phyloP scores from a whole-genome alignment of 2,329 filamentous ascomycete genomes.

The Dothideomycetes sp. region DNA sequence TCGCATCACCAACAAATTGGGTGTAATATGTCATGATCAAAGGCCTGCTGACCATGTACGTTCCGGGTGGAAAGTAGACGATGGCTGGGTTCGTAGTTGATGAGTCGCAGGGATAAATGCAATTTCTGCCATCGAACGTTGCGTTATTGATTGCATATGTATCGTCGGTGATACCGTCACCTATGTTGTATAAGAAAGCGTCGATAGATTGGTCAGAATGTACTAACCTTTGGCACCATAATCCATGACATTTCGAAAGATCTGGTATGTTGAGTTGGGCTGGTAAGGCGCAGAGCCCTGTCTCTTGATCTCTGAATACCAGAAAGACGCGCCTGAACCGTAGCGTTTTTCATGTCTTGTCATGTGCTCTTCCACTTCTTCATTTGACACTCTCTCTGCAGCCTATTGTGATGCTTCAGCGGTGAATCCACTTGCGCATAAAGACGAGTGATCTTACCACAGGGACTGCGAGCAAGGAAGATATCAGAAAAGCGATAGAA shows the following conservation, averaged over 20 bases:
- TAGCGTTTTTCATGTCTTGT: conserved; percentile 17
- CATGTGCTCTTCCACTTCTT: conserved; percentile 2
- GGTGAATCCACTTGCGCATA: no score
- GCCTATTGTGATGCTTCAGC: no score
- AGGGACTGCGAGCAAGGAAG: no score
- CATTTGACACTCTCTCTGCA: neutral
- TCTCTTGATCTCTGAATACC: conserved; percentile 30
- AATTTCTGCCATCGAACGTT: conserved; percentile 18
- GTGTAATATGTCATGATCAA: conserved; percentile 18
- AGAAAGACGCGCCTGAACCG: conserved; percentile 23
- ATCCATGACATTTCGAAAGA: conserved; percentile 32
- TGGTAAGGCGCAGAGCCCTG: conserved; percentile 29
- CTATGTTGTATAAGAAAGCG: conserved; percentile 5
- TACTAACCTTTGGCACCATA: conserved; percentile 28
- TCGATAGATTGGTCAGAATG: neutral
- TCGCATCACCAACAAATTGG: conserved; percentile 15
- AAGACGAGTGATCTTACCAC: no score
- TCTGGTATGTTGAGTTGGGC: conserved; percentile 25
- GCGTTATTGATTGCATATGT: conserved; percentile 24
- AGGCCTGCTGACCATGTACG: conserved; percentile 34
- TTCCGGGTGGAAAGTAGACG: conserved; percentile 49
- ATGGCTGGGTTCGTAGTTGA: conserved; percentile 34
- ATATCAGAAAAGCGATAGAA: no score
- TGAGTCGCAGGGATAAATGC: conserved; percentile 16
- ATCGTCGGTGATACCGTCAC: conserved; percentile 19